phyloP scores from a whole-genome alignment of 164 flowering plant species.

The Amborella trichopoda region DNA sequence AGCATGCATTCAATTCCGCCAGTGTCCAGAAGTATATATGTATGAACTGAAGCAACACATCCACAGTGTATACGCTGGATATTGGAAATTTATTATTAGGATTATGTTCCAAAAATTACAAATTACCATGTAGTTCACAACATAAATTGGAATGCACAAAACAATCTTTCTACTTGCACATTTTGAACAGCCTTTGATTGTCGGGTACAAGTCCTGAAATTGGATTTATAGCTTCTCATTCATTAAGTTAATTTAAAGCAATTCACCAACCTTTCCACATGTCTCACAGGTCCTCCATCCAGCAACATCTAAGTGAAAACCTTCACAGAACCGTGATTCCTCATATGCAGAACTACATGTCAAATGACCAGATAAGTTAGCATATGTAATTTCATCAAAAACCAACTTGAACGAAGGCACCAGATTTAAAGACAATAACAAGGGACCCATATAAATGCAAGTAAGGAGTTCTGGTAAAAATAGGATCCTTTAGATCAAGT shows the following conservation, averaged over 20 bases:
- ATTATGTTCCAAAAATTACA: no score
- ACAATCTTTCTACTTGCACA: no score
- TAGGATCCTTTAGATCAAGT: not conserved
- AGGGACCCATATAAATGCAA: not conserved
- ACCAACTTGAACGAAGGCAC: not conserved
- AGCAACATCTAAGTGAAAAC: conserved; percentile 52
- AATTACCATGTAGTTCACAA: no score
- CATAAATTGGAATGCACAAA: no score
- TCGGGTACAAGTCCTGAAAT: no score
- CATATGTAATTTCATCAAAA: not conserved
- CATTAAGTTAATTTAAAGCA: no score
- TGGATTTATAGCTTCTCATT: no score
- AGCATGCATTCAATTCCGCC: conserved; percentile 78
- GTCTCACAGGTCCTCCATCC: conserved; percentile 91
- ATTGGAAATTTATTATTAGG: conserved; percentile 2
- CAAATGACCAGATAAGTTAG: not conserved
- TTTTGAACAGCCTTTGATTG: no score
- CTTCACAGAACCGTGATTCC: conserved; percentile 42
- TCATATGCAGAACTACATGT: conserved; percentile 47
- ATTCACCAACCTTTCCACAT: conserved; percentile 72
- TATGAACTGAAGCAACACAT: conserved; percentile 64
- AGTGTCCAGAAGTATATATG: conserved; percentile 57
- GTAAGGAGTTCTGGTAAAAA: not conserved
- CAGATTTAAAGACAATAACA: not conserved
- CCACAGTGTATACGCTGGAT: conserved; percentile 91